These are phyloP conservation scores for Globisporangium paroecandrum DNA, from an alignment of 352 stramenopile genomes.

Conservation along the genomic window DNA sequence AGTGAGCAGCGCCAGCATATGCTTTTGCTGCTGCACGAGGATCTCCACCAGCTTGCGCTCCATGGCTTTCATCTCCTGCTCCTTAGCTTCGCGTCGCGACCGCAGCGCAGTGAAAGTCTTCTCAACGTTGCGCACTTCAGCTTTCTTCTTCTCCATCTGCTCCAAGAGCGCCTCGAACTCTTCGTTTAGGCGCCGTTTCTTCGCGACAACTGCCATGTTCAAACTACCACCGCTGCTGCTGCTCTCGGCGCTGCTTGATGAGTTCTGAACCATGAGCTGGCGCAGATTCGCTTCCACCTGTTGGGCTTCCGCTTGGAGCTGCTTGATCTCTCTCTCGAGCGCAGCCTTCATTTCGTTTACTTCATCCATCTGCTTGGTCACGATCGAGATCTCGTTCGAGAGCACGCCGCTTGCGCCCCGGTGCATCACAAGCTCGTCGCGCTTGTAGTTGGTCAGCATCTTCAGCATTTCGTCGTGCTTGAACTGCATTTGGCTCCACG, in stretches of 20 bases:
- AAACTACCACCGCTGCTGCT: conserved; percentile 22
- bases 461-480: conserved; percentile 61
- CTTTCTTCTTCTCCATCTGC: conserved; percentile 67
- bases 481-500: conserved; percentile 32
- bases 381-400: conserved; percentile 70
- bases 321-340: conserved; percentile 56
- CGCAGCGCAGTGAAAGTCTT: conserved; percentile 59
- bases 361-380: conserved; percentile 74
- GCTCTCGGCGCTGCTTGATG: conserved; percentile 12
- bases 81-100: conserved; percentile 59
- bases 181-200: conserved; percentile 80
- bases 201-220: conserved; percentile 63
- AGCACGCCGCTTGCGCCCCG: conserved; percentile 67
- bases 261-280: conserved; percentile 54
- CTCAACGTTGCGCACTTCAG: conserved; percentile 52
- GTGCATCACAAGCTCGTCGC: conserved; percentile 72
- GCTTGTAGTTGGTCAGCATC: conserved; percentile 79
- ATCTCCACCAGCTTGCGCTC: conserved; percentile 83
- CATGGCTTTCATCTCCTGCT: conserved; percentile 69
- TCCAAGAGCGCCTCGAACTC: conserved; percentile 77
- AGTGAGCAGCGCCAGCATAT: conserved; percentile 56
- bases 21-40: conserved; percentile 81
- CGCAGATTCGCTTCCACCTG: conserved; percentile 47
- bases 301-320: conserved; percentile 59
- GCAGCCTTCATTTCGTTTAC: conserved; percentile 54